A percentile compares a stretch with the other conserved stretches of the same genome.
phyloP scores from a whole-genome alignment of 305 asterid species.

The Petunia hybrid region DNA sequence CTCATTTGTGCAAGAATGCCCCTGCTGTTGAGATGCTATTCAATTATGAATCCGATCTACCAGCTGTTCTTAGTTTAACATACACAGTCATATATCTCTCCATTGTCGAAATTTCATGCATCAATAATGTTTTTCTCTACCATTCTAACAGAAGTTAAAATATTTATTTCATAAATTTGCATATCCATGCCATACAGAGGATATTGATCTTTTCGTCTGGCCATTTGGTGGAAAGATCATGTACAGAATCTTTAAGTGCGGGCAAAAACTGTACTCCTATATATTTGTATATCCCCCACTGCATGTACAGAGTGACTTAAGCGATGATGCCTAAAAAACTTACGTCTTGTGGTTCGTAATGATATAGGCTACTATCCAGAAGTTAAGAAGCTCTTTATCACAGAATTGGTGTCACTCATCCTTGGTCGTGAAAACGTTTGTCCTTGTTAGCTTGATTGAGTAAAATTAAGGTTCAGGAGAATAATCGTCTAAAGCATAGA shows the following conservation, averaged over 20 bases:
- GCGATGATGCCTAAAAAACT: background rate
- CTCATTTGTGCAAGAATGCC: background rate
- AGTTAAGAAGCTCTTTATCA: background rate
- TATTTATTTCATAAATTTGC: background rate
- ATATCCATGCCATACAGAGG: background rate
- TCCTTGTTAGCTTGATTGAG: background rate
- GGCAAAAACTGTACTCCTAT: background rate
- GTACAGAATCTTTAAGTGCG: background rate
- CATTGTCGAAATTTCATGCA: background rate
- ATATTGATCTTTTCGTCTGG: background rate
- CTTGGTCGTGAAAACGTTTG: background rate
- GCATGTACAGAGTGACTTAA: background rate
- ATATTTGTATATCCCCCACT: background rate
- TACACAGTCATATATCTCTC: background rate
- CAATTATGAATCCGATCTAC: background rate
- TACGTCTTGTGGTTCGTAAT: background rate
- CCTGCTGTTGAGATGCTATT: background rate
- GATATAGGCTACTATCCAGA: background rate
- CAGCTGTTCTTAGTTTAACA: background rate
- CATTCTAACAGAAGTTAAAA: too few species aligned
- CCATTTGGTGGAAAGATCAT: background rate
- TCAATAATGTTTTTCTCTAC: background rate
- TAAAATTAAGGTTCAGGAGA: background rate
- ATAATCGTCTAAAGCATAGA: background rate
- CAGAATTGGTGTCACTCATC: background rate